Percentiles rank a stretch among this genome's conserved stretches.
Evolutionary conservation across 2,329 filamentous ascomycete species (phyloP).

Genomic region (Tetracladium maxilliforme): DNA sequence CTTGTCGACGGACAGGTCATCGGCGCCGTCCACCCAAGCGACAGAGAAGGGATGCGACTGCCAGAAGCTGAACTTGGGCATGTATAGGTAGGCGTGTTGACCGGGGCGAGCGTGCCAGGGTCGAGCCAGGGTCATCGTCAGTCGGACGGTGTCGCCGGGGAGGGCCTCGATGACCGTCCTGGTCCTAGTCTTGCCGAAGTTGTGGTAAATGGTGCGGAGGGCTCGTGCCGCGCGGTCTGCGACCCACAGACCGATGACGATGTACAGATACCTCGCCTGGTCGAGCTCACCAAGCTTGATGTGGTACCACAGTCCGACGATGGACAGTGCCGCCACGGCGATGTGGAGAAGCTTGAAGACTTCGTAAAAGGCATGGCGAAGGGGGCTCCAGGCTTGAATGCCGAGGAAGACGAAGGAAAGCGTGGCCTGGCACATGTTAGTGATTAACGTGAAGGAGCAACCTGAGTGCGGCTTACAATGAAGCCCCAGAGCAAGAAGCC

Average conservation of each 20-base stretch:
- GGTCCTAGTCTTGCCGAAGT: constrained; percentile 51
- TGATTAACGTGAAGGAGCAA: neutral
- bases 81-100: constrained; percentile 68
- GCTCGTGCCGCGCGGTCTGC: constrained; percentile 47
- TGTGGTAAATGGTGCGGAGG: constrained; percentile 45
- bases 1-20: constrained; percentile 33
- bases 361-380: constrained; percentile 70
- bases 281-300: constrained; percentile 36
- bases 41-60: constrained; percentile 71
- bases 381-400: constrained; percentile 53
- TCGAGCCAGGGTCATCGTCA: constrained; percentile 60
- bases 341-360: constrained; percentile 64
- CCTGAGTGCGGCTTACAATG: constrained; percentile 42
- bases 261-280: constrained; percentile 43
- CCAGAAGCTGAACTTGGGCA: constrained; percentile 57
- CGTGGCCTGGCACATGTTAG: constrained; percentile 27
- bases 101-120: constrained; percentile 65
- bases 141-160: constrained; percentile 58
- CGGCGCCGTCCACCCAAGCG: constrained; percentile 59
- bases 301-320: constrained; percentile 56
- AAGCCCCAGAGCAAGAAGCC: constrained; percentile 49
- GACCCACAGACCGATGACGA: constrained; percentile 51
- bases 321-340: constrained; percentile 37
- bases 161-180: constrained; percentile 59
- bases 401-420: constrained; percentile 45